Percentiles rank a stretch among this genome's conserved stretches.
Conservation (phyloP, 345 rosid species). For the Pistacia integerrima region DNA sequence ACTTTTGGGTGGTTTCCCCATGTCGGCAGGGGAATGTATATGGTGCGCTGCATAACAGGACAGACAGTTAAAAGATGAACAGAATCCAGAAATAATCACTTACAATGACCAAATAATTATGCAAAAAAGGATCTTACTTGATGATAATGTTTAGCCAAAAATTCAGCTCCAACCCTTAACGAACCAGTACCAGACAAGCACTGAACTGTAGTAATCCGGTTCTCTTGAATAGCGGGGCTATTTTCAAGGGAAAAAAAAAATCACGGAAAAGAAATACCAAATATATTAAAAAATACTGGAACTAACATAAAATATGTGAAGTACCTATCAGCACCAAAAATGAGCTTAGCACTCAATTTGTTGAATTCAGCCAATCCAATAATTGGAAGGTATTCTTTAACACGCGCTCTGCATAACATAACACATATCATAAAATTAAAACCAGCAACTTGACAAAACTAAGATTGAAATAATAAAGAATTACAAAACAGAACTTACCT, state of each 20-base stretch:
- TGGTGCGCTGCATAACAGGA: slow-evolving; percentile 51
- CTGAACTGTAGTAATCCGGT: slow-evolving; percentile 79
- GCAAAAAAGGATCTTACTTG: slow-evolving; percentile 39
- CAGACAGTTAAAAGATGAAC: slow-evolving; percentile 5
- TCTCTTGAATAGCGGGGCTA: slow-evolving; percentile 77
- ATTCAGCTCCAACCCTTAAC: slow-evolving; percentile 85
- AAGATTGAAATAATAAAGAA: not conserved
- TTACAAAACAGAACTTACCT: slow-evolving; percentile 28
- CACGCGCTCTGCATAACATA: slow-evolving; percentile 46
- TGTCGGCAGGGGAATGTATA: slow-evolving; percentile 81
- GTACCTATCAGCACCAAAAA: slow-evolving; percentile 75
- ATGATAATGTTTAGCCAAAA: slow-evolving; percentile 77
- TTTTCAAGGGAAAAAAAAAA: slow-evolving; percentile 12
- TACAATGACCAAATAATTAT: not conserved
- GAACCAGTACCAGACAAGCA: slow-evolving; percentile 95
- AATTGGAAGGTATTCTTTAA: slow-evolving; percentile 89
- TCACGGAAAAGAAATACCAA: not conserved
- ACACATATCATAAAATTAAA: slow-evolving; percentile 4
- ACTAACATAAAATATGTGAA: not conserved
- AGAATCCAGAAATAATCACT: not conserved
- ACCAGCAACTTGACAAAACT: not conserved
- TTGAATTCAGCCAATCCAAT: slow-evolving; percentile 82
- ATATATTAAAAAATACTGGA: not conserved
- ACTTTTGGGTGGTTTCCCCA: slow-evolving; percentile 90
- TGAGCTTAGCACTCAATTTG: slow-evolving; percentile 84